phyloP scores from a whole-genome alignment of 495 filamentous ascomycete species.

The Bacidia gigantensis region DNA sequence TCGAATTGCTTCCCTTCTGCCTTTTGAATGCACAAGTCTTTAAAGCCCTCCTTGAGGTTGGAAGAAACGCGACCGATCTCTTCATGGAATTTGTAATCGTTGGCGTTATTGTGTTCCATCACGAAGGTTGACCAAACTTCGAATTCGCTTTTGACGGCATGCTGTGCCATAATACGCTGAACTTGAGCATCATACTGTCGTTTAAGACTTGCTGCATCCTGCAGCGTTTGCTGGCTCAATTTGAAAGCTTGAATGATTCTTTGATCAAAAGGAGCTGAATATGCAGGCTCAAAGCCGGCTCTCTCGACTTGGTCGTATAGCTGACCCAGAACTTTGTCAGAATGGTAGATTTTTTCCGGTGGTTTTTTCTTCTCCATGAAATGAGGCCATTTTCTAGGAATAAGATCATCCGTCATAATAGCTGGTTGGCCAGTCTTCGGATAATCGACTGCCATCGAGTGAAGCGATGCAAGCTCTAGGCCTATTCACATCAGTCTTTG shows the following conservation, averaged over 20 bases:
- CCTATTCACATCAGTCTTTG: constrained; percentile 21
- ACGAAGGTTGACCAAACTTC: constrained; percentile 83
- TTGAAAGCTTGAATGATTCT: constrained; percentile 57
- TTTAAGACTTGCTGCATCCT: constrained; percentile 53
- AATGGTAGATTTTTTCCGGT: constrained; percentile 45
- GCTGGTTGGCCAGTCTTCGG: constrained; percentile 77
- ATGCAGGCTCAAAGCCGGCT: constrained; percentile 57
- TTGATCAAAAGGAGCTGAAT: constrained; percentile 57
- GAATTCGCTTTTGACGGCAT: constrained; percentile 77
- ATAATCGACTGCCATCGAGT: constrained; percentile 88
- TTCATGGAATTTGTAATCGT: constrained; percentile 73
- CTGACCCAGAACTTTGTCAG: constrained; percentile 60
- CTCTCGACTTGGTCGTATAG: constrained; percentile 63
- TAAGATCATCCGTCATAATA: constrained; percentile 44
- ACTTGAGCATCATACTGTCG: constrained; percentile 62
- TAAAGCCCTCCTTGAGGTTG: constrained; percentile 52
- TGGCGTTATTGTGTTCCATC: constrained; percentile 49
- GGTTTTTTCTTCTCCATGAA: constrained; percentile 69
- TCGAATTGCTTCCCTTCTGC: constrained; percentile 47
- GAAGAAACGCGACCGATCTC: constrained; percentile 53
- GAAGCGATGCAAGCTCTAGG: constrained; percentile 59
- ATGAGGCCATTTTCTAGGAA: constrained; percentile 59
- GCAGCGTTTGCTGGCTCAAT: constrained; percentile 37
- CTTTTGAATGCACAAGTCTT: constrained; percentile 44
- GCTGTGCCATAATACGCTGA: constrained; percentile 69